A percentile compares a stretch with the other conserved stretches of the same genome.
phyloP scores from a whole-genome alignment of 345 rosid species.

The Ceriops zippeliana region DNA sequence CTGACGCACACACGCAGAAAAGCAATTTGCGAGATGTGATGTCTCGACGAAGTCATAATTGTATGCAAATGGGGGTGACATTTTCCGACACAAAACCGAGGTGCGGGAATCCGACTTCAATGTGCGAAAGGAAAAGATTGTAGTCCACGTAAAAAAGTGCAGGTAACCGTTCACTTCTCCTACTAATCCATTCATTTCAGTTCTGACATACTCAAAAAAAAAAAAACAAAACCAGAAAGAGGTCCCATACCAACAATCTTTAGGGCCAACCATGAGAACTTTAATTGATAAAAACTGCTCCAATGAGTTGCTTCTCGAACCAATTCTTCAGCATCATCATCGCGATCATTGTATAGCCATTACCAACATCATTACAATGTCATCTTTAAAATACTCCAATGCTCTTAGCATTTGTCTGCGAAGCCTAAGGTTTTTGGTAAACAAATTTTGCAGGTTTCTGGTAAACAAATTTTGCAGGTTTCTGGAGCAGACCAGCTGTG shows the following conservation, averaged over 20 bases:
- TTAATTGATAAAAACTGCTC: constrained; percentile 24
- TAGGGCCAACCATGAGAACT: constrained; percentile 30
- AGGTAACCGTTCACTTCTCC: constrained; percentile 46
- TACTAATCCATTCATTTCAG: not conserved
- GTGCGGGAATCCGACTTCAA: constrained; percentile 72
- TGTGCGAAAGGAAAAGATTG: constrained; percentile 72
- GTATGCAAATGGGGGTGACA: constrained; percentile 2
- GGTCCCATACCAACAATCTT: no score
- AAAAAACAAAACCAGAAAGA: no score
- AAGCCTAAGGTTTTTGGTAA: not conserved
- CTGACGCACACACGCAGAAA: not conserved
- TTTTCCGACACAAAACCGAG: constrained; percentile 26
- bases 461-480: constrained; percentile 51
- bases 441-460: constrained; percentile 53
- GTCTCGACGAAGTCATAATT: not conserved
- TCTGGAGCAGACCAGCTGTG: constrained; percentile 77
- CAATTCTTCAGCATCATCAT: constrained; percentile 23
- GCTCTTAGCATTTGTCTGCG: constrained; percentile 4
- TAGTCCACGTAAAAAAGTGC: constrained; percentile 87
- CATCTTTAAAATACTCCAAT: constrained; percentile 21
- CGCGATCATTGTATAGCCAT: constrained; percentile 20
- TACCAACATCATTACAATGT: constrained; percentile 15
- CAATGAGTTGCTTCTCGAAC: constrained; percentile 33
- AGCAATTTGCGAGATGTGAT: not conserved
- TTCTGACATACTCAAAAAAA: no score